These are phyloP conservation scores for Phaeosphaeriaceae sp. DNA, from an alignment of 2,329 filamentous ascomycete species.

Conservation along the genomic window DNA sequence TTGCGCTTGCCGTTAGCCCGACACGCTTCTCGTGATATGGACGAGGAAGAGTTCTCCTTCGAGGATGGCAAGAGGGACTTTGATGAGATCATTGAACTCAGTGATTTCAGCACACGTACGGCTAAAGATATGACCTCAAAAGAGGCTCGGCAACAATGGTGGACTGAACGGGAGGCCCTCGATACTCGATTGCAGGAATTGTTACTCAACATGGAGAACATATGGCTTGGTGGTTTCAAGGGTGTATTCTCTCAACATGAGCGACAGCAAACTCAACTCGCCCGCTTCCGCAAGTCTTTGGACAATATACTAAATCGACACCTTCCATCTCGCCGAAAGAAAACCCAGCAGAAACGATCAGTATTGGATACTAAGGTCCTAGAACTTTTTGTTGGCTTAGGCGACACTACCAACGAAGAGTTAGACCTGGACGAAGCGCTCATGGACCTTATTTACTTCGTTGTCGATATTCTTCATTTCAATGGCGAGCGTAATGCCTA, in stretches of 20 bases:
- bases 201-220: conserved; percentile 83
- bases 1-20: conserved; percentile 84
- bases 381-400: conserved; percentile 87
- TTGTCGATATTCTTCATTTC: conserved; percentile 95
- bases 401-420: conserved; percentile 70
- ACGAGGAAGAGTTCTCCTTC: conserved; percentile 83
- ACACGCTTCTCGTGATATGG: conserved; percentile 79
- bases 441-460: conserved; percentile 93
- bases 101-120: conserved; percentile 83
- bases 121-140: conserved; percentile 74
- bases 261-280: conserved; percentile 68
- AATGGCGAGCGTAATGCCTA: conserved; percentile 96
- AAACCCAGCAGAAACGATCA: conserved; percentile 56
- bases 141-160: conserved; percentile 84
- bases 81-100: conserved; percentile 77
- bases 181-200: conserved; percentile 79
- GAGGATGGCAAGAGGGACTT: conserved; percentile 80
- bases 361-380: conserved; percentile 72
- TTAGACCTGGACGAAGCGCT: conserved; percentile 84
- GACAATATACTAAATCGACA: conserved; percentile 80
- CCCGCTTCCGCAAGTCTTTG: conserved; percentile 78
- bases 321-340: conserved; percentile 79
- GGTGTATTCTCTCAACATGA: conserved; percentile 85
- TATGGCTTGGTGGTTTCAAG: conserved; percentile 94
- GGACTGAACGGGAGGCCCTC: conserved; percentile 80